A percentile compares a stretch with the other conserved stretches of the same genome.
Evolutionary conservation across 1,284 basidiomycete species (phyloP).

Genomic region (Pulchroboletus neoregius): DNA sequence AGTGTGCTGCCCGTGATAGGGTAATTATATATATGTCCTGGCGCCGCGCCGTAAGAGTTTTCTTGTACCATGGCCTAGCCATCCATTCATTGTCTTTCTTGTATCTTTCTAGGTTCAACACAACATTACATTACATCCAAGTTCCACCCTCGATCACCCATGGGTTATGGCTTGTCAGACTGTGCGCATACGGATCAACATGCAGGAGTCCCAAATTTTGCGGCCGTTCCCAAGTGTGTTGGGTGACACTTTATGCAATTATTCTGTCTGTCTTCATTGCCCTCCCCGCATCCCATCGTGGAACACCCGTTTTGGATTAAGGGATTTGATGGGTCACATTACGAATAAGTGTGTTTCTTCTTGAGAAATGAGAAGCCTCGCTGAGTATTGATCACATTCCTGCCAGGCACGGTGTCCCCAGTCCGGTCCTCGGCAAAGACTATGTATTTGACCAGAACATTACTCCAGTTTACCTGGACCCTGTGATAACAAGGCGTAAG

Average conservation of each 20-base stretch:
- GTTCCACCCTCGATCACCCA: constrained; percentile 1
- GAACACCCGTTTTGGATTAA: constrained; percentile 21
- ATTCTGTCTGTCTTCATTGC: constrained; percentile 27
- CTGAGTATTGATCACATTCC: not conserved
- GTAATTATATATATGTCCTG: constrained; percentile 20
- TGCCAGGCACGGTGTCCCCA: constrained; percentile 21
- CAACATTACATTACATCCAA: constrained; percentile 16
- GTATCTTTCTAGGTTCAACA: constrained; percentile 21
- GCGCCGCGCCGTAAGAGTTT: constrained; percentile 23
- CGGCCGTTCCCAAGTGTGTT: constrained; percentile 1
- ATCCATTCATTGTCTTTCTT: not conserved
- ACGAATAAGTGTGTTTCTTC: constrained; percentile 17
- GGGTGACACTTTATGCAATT: constrained; percentile 11
- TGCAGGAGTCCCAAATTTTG: not conserved
- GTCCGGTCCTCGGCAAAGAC: constrained; percentile 21
- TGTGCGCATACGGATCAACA: constrained; percentile 2
- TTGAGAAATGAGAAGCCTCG: not conserved
- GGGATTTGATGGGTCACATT: constrained; percentile 22
- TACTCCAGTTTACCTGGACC: constrained; percentile 19
- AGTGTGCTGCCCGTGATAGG: constrained; percentile 12
- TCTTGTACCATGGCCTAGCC: not conserved
- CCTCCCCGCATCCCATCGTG: constrained; percentile 31
- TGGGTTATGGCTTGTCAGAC: constrained; percentile 12
- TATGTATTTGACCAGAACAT: constrained; percentile 24
- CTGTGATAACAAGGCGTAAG: constrained; percentile 8